Base-by-base conservation (phyloP, 257 asterid species). In the Solanum boliviense region DNA sequence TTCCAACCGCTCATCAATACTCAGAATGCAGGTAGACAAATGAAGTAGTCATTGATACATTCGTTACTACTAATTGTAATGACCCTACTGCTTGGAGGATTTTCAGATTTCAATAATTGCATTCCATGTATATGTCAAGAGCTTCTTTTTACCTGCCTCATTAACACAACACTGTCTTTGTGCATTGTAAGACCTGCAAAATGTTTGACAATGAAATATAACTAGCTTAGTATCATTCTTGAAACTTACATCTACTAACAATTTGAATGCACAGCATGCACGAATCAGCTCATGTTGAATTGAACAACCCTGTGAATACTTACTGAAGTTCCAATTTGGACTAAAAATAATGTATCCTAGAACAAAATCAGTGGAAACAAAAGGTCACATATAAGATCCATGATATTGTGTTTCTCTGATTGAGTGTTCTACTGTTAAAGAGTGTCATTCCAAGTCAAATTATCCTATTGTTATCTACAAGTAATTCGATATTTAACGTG, bases 21-120 rank as follows among this genome's bases (percentile, higher is more conserved):
- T 46, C 88, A 87, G 16, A 83, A 46, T 44, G 90, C 86, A 44
- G 67, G 89, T 71, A 46, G 86, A 48, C 92, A 62, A 85, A 87
- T 84, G 20, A 39, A 48, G 60, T 48, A 11, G 7, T 74, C 27
- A 13, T 74, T 74, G 83, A 34, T 56, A 29, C 83, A 27, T 71
- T 23, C 4, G 2, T 70, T 58, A 20, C 46, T 16, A 13, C 13
- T 67, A 11, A 68, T 86, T 25, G 56, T 41, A 27, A 65, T 85
- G 58, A 41, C 38, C 38, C 27, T 9, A 84, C 13, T 65, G 29
- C 39, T 60, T 60, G 18, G 38, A 16, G 34, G 79, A 84, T 35
- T 38, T 71, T 85, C 60, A 67, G 31, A 36, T 85, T 38, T 1
- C 38, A 16, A 62, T 32, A 44, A 39, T 25, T n/a, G 56, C 52